Percentiles rank a stretch among this genome's conserved stretches.
Conservation (phyloP, 2,329 filamentous ascomycete genomes). For the Beauveria scarabaeidicola region DNA sequence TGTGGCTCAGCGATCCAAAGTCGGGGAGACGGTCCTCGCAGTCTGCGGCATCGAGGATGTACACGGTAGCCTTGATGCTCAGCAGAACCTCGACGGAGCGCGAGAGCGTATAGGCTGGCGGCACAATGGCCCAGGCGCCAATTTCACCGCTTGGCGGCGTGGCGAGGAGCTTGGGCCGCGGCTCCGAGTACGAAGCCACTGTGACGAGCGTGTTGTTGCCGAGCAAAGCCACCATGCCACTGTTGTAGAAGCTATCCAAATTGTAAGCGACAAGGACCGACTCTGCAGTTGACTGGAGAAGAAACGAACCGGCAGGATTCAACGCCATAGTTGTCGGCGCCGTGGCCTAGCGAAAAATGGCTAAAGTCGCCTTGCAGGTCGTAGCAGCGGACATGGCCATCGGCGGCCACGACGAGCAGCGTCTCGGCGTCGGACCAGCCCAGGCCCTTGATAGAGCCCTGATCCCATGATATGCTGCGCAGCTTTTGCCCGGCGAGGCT, state of each 20-base stretch:
- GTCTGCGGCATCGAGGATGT: conserved; percentile 79
- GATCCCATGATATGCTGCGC: conserved; percentile 82
- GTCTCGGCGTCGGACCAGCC: conserved; percentile 97
- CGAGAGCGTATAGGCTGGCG: conserved; percentile 81
- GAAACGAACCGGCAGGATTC: conserved; percentile 59
- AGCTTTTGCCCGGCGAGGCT: conserved; percentile 86
- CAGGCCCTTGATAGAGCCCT: conserved; percentile 74
- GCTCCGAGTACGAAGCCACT: conserved; percentile 85
- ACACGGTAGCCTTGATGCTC: conserved; percentile 75
- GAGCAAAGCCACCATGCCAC: conserved; percentile 86
- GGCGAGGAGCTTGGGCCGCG: conserved; percentile 75
- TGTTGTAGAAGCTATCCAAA: conserved; percentile 61
- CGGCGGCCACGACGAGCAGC: conserved; percentile 76
- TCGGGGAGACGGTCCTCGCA: conserved; percentile 86
- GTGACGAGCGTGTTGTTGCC: conserved; percentile 80
- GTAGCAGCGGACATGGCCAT: conserved; percentile 86
- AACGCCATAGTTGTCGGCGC: conserved; percentile 81
- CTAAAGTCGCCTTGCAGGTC: conserved; percentile 92
- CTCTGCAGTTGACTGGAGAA: not conserved
- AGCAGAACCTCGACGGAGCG: conserved; percentile 87
- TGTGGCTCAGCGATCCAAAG: conserved; percentile 85
- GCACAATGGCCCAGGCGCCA: conserved; percentile 80
- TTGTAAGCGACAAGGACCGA: conserved; percentile 12
- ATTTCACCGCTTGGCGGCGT: conserved; percentile 68
- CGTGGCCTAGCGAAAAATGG: conserved; percentile 85